phyloP scores from a whole-genome alignment of 2,329 filamentous ascomycete species.

The Didymosphaeria variabile region DNA sequence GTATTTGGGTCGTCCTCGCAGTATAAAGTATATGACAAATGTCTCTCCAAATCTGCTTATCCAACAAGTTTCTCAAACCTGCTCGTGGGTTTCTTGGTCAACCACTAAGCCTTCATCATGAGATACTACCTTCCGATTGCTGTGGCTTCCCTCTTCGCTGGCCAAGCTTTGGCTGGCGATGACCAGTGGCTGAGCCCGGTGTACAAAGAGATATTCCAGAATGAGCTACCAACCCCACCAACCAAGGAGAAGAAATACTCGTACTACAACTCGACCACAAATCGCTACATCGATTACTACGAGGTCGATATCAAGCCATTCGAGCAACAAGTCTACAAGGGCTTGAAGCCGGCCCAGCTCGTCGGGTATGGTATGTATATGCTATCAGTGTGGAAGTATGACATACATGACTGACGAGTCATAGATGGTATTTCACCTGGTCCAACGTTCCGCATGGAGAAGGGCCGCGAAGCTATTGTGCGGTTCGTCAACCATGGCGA shows the following conservation, averaged over 20 bases:
- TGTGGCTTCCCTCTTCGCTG: conserved; percentile 25
- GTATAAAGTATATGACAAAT: conserved; percentile 21
- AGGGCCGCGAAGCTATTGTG: conserved; percentile 62
- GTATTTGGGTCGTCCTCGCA: not conserved
- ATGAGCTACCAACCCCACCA: conserved; percentile 58
- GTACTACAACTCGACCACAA: conserved; percentile 46
- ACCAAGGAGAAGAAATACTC: conserved; percentile 53
- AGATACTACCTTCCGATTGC: conserved; percentile 23
- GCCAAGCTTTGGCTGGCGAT: conserved; percentile 30
- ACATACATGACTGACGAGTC: not conserved
- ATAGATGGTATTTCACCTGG: conserved; percentile 63
- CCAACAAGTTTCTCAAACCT: conserved; percentile 14
- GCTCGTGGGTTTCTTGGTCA: conserved; percentile 16
- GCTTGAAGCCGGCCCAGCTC: conserved; percentile 52
- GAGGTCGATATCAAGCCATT: conserved; percentile 57
- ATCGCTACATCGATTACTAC: conserved; percentile 57
- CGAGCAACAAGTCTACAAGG: conserved; percentile 52
- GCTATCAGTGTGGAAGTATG: not conserved
- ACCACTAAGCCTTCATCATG: conserved; percentile 22
- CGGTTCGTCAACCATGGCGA: conserved; percentile 63
- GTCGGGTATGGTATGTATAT: conserved; percentile 57
- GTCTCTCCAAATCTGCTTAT: conserved; percentile 12
- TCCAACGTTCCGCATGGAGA: conserved; percentile 61
- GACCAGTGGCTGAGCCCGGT: conserved; percentile 43
- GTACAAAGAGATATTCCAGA: conserved; percentile 49